Conservation (phyloP, 2,329 filamentous ascomycete genomes). For the Talaromyces sp. region DNA sequence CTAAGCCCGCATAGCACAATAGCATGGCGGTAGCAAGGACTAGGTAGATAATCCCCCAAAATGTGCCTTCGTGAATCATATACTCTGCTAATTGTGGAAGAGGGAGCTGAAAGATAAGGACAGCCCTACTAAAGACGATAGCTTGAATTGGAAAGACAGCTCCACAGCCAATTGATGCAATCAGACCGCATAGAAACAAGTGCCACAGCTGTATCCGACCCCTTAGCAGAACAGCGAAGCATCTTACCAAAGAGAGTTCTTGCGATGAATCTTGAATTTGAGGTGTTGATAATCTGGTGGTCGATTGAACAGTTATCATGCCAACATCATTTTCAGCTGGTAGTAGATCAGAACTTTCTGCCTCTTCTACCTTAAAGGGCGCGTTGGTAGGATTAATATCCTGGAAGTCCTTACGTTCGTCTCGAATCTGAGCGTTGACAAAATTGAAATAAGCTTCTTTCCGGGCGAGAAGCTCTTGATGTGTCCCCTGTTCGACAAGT, state of each 20-base stretch:
- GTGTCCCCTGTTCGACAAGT: slow-evolving; percentile 91
- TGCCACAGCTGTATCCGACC: not conserved
- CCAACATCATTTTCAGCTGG: not conserved
- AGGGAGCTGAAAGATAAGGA: not conserved
- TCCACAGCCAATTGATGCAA: not conserved
- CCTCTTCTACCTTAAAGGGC: not conserved
- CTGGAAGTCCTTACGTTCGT: not conserved
- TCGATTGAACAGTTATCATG: not conserved
- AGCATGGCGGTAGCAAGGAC: not conserved
- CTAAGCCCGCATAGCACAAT: not conserved
- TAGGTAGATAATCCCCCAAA: not conserved
- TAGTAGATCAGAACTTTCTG: not conserved
- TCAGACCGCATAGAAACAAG: not conserved
- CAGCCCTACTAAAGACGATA: not conserved
- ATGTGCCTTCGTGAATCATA: not conserved
- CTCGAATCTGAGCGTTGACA: not conserved
- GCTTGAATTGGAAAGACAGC: not conserved
- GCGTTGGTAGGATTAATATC: not conserved
- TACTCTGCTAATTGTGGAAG: not conserved
- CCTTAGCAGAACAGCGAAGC: not conserved
- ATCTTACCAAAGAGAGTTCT: not conserved
- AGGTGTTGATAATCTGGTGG: not conserved
- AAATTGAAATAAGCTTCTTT: not conserved
- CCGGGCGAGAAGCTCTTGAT: slow-evolving; percentile 61
- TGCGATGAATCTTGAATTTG: not conserved